These are phyloP conservation scores for Globisporangium acanthophoron DNA, from an alignment of 352 stramenopile genomes.

Conservation along the genomic window DNA sequence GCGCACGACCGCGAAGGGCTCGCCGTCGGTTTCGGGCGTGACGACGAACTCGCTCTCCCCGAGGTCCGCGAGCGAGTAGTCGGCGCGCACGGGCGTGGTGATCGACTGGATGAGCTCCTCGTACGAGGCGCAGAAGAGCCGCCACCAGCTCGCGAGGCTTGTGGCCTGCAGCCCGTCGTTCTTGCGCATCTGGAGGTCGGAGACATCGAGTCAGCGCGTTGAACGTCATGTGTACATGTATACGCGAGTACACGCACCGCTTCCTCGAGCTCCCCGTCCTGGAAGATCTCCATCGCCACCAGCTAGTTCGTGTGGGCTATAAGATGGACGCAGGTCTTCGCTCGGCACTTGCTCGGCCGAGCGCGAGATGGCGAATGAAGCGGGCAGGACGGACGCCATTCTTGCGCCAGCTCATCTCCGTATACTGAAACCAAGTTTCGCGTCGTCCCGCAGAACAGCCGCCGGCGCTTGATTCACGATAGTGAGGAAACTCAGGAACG, in stretches of 20 bases:
- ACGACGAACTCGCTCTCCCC: slow-evolving; percentile 23
- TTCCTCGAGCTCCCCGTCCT: slow-evolving; percentile 68
- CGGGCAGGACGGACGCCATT: not conserved
- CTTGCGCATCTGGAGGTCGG: slow-evolving; percentile 40
- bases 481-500: not conserved
- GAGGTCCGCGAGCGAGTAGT: slow-evolving; percentile 53
- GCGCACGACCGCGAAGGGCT: slow-evolving; percentile 20
- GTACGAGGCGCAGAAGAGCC: slow-evolving; percentile 68
- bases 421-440: not conserved
- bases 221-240: not conserved
- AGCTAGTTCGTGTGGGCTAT: no score
- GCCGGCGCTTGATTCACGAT: not conserved
- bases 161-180: slow-evolving; percentile 39
- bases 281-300: slow-evolving; percentile 69
- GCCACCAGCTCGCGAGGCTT: slow-evolving; percentile 57
- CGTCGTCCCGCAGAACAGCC: not conserved
- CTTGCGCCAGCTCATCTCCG: not conserved
- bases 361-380: not conserved
- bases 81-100: slow-evolving; percentile 48
- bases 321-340: no score
- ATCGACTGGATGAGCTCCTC: slow-evolving; percentile 71
- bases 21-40: not conserved
- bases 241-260: slow-evolving; percentile 33
- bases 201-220: not conserved
- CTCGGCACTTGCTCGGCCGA: not conserved